Percentiles rank a stretch among this genome's conserved stretches.
phyloP scores from a whole-genome alignment of 2,329 filamentous ascomycete species.

The Blumeria hordei region DNA sequence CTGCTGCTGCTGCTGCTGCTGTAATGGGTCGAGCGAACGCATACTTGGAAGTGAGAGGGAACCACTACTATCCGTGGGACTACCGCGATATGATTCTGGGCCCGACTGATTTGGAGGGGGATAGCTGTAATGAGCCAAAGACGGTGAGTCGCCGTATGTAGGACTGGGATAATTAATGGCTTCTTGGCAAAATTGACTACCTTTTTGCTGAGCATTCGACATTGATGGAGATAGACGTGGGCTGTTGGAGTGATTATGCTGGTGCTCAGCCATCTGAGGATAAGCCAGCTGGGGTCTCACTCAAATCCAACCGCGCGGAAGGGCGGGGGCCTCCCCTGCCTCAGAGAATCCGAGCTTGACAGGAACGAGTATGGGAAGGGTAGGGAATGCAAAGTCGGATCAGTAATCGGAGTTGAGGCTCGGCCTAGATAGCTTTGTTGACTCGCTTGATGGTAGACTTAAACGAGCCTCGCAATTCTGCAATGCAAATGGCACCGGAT shows the following conservation, averaged over 20 bases:
- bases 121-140: slow-evolving; percentile 21
- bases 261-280: not conserved
- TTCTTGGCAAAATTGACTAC: slow-evolving; percentile 8
- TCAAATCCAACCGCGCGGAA: not conserved
- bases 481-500: no score
- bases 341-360: no score
- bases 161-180: slow-evolving; percentile 20
- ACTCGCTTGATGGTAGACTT: not conserved
- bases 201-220: slow-evolving; percentile 12
- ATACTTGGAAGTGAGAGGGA: slow-evolving; percentile 26
- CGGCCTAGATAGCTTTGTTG: no score
- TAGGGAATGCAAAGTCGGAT: no score
- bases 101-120: slow-evolving; percentile 17
- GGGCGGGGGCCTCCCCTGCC: not conserved
- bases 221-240: slow-evolving; percentile 15
- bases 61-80: slow-evolving; percentile 20
- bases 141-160: slow-evolving; percentile 24
- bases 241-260: slow-evolving; percentile 8
- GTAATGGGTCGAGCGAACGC: slow-evolving; percentile 21
- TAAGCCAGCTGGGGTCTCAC: not conserved
- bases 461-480: slow-evolving; percentile 1
- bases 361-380: no score
- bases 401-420: no score
- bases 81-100: slow-evolving; percentile 20
- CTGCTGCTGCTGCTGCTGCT: slow-evolving; percentile 14